Conservation (phyloP, 495 filamentous ascomycete genomes). For the Entonaema liquescens region DNA sequence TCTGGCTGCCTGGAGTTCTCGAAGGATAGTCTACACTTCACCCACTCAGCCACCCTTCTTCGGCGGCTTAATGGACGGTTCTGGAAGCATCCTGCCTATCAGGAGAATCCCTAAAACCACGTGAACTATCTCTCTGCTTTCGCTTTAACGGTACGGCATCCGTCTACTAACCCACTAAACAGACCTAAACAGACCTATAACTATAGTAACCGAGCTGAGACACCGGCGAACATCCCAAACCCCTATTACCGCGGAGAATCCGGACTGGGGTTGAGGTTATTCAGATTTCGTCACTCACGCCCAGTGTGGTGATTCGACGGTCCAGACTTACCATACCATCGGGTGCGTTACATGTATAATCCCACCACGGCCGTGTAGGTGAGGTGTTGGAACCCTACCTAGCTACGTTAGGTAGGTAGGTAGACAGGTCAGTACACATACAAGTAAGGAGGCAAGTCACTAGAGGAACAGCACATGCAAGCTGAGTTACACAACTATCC, state of each 20-base stretch:
- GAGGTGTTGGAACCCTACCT: constrained; percentile 1
- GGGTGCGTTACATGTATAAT: constrained; percentile 27
- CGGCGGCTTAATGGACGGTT: not conserved
- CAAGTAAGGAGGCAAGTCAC: not conserved
- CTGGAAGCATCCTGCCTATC: constrained; percentile 15
- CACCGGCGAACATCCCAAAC: not conserved
- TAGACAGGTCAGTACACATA: not conserved
- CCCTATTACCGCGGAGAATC: not conserved
- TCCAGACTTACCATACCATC: constrained; percentile 16
- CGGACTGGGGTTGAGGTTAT: constrained; percentile 34
- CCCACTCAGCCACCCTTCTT: not conserved
- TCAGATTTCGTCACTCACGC: constrained; percentile 13
- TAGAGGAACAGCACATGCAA: constrained; percentile 14
- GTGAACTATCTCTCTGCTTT: constrained; percentile 10
- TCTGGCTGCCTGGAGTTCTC: not conserved
- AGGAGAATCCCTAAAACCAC: constrained; percentile 5
- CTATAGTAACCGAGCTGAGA: constrained; percentile 1
- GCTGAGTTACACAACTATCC: constrained; percentile 14
- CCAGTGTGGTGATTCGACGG: constrained; percentile 5
- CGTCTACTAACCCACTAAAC: not conserved
- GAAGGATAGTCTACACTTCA: not conserved
- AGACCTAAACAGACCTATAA: not conserved
- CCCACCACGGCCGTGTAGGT: not conserved
- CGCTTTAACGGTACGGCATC: not conserved
- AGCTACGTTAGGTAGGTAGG: constrained; percentile 32